Evolutionary conservation across 2,329 filamentous ascomycete genomes (phyloP).

Genomic region (Clonostachys rhizophaga): DNA sequence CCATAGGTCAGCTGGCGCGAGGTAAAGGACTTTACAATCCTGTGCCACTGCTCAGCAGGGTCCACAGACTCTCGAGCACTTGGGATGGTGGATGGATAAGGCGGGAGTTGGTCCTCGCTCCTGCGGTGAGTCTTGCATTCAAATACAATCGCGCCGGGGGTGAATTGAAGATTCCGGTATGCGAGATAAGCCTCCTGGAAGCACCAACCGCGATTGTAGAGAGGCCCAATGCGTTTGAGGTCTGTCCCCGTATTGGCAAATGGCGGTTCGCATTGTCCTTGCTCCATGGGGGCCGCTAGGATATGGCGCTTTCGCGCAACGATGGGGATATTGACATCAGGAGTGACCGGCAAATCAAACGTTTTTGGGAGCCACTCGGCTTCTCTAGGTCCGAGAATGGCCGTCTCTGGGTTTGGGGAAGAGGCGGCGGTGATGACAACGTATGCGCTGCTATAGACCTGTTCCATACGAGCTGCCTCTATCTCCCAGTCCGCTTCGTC

Average conservation of each 20-base stretch:
- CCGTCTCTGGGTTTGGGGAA: not conserved
- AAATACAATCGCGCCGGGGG: not conserved
- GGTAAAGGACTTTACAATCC: not conserved
- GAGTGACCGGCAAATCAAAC: not conserved
- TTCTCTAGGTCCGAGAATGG: too few relatives aligned
- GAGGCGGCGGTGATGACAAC: slow-evolving; percentile 12
- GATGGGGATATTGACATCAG: not conserved
- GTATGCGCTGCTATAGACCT: slow-evolving; percentile 13
- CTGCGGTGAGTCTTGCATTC: not conserved
- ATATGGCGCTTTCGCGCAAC: not conserved
- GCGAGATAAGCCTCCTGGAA: slow-evolving; percentile 6
- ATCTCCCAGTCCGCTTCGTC: slow-evolving; percentile 13
- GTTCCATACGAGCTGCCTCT: slow-evolving; percentile 16
- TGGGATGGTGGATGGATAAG: not conserved
- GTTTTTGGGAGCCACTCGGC: not conserved
- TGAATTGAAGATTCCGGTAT: slow-evolving; percentile 3
- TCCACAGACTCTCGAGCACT: not conserved
- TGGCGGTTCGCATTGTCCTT: too few relatives aligned
- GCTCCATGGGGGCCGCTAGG: not conserved
- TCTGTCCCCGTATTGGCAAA: too few relatives aligned
- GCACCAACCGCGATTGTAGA: slow-evolving; percentile 2
- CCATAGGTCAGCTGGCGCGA: not conserved
- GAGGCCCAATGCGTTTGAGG: too few relatives aligned
- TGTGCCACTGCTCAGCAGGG: too few relatives aligned
- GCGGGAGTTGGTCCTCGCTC: not conserved